Evolutionary conservation across 1,284 basidiomycete species (phyloP).

Genomic region (Microbotryum lychnidis-dioicae): DNA sequence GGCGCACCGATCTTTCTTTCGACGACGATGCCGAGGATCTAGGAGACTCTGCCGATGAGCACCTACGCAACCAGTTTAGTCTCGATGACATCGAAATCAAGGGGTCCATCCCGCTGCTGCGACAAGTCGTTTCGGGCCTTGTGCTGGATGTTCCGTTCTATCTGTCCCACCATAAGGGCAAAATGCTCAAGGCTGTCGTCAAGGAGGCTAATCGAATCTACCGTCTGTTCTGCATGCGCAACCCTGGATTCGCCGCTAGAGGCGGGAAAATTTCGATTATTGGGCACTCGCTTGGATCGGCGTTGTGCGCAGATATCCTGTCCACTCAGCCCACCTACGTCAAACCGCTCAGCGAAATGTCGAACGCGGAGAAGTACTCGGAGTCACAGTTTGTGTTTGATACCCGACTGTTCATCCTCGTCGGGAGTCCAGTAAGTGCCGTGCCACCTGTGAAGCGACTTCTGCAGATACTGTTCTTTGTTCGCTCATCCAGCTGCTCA

Average conservation of each 20-base stretch:
- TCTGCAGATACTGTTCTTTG: neutral
- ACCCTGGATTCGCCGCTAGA: slow-evolving; percentile 33
- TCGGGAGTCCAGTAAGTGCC: slow-evolving; percentile 36
- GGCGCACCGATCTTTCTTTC: slow-evolving; percentile 34
- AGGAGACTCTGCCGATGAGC: slow-evolving; percentile 25
- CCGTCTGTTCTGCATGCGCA: slow-evolving; percentile 36
- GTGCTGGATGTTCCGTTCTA: slow-evolving; percentile 40
- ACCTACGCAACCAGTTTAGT: slow-evolving; percentile 31
- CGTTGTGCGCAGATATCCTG: slow-evolving; percentile 35
- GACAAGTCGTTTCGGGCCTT: slow-evolving; percentile 37
- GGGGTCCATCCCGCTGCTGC: slow-evolving; percentile 34
- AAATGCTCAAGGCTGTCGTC: slow-evolving; percentile 37
- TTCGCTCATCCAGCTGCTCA: slow-evolving; percentile 9
- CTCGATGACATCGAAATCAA: slow-evolving; percentile 33
- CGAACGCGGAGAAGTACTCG: slow-evolving; percentile 9
- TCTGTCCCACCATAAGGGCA: slow-evolving; percentile 34
- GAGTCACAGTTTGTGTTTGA: slow-evolving; percentile 33
- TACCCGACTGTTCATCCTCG: slow-evolving; percentile 35
- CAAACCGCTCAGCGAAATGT: slow-evolving; percentile 10
- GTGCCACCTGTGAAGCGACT: neutral
- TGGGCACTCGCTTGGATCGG: slow-evolving; percentile 35
- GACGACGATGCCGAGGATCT: slow-evolving; percentile 29
- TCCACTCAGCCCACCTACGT: slow-evolving; percentile 37
- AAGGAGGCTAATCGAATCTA: slow-evolving; percentile 39
- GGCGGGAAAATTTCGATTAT: slow-evolving; percentile 37